Conservation (phyloP, 306 rosid genomes). For the Oemleria cerasiformis region DNA sequence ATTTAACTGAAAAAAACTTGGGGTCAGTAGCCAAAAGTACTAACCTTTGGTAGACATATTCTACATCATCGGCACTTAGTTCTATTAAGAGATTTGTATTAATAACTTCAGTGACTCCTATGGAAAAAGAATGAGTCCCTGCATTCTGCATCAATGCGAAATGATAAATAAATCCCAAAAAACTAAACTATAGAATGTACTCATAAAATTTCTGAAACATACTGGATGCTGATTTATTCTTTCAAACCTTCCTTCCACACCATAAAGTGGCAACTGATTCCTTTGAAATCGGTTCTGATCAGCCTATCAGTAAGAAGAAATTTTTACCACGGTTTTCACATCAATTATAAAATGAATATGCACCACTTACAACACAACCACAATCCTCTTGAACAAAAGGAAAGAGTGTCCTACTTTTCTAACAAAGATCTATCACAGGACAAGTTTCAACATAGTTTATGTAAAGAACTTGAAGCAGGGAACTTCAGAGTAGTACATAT, state of each 20-base stretch:
- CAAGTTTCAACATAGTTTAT: not conserved
- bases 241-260: conserved; percentile 85
- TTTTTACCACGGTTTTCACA: not conserved
- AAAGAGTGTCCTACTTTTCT: not conserved
- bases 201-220: conserved; percentile 33
- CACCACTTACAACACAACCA: conserved; percentile 14
- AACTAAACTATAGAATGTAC: conserved; percentile 22
- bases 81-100: conserved; percentile 84
- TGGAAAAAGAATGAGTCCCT: conserved; percentile 84
- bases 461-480: not conserved
- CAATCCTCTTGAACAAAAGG: not conserved
- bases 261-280: conserved; percentile 75
- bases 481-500: not conserved
- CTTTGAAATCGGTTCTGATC: conserved; percentile 65
- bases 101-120: conserved; percentile 87
- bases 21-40: not conserved
- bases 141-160: conserved; percentile 53
- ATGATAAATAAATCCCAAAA: conserved; percentile 18
- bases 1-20: too few species aligned
- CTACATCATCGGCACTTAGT: conserved; percentile 86
- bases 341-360: not conserved
- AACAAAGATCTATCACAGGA: not conserved
- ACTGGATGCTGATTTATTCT: conserved; percentile 98
- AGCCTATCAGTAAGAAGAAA: conserved; percentile 55
- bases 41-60: conserved; percentile 91